A percentile compares a stretch with the other conserved stretches of the same genome.
These are phyloP conservation scores for Groenewaldozyma sp. DNA, from an alignment of 1,139 yeast genomes.

Conservation along the genomic window DNA sequence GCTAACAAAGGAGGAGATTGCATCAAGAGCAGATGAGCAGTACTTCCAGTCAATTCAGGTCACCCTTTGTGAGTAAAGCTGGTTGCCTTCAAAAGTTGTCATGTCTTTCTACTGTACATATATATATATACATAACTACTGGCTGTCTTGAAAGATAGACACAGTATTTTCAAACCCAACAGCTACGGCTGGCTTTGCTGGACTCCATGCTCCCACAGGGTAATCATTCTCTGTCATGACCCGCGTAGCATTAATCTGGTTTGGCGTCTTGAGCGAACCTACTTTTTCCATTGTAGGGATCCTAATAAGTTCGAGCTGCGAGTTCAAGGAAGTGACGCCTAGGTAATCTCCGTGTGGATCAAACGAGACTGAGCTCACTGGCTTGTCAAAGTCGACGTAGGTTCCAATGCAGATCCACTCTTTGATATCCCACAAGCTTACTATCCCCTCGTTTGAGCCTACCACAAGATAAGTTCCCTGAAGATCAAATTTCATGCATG, in stretches of 20 bases:
- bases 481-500: slow-evolving; percentile 48
- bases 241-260: too few relatives aligned
- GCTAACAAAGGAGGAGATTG: slow-evolving; percentile 77
- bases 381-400: slow-evolving; percentile 38
- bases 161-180: background rate
- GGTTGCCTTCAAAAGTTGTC: too few relatives aligned
- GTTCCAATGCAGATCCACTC: slow-evolving; percentile 40
- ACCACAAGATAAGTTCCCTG: slow-evolving; percentile 45
- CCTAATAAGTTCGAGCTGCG: slow-evolving; percentile 24
- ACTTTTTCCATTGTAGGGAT: slow-evolving; percentile 1
- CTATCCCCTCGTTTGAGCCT: slow-evolving; percentile 64
- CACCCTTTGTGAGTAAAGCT: slow-evolving; percentile 18
- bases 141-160: too few relatives aligned
- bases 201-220: slow-evolving; percentile 28
- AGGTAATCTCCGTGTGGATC: slow-evolving; percentile 30
- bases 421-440: slow-evolving; percentile 49
- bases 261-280: background rate
- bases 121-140: background rate
- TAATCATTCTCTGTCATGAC: too few relatives aligned
- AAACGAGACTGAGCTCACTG: slow-evolving; percentile 25
- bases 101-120: slow-evolving; percentile 12
- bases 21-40: slow-evolving; percentile 41
- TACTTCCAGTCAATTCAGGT: slow-evolving; percentile 39
- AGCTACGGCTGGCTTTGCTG: slow-evolving; percentile 25
- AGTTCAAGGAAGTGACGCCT: slow-evolving; percentile 24